Evolutionary conservation across 1,284 basidiomycete species (phyloP).

Genomic region (Sporisorium reilianum): DNA sequence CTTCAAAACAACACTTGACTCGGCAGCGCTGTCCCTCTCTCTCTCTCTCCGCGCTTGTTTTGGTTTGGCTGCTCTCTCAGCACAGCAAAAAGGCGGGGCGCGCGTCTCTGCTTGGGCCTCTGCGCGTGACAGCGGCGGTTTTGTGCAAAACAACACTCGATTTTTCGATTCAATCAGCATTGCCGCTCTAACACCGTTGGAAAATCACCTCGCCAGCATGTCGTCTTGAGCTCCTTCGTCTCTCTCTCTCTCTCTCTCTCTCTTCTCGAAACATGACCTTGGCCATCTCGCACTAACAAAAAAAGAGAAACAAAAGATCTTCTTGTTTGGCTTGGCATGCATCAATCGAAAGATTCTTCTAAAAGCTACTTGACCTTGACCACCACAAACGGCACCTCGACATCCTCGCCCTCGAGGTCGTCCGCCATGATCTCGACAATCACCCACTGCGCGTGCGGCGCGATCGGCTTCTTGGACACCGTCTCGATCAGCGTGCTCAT

Average conservation of each 20-base stretch:
- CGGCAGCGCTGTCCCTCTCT: too few relatives aligned
- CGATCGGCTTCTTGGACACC: conserved; percentile 75
- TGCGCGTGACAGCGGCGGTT: too few relatives aligned
- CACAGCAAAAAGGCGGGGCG: too few relatives aligned
- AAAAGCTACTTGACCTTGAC: conserved; percentile 57
- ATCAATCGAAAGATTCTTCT: not conserved
- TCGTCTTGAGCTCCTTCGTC: too few relatives aligned
- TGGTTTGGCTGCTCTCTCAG: too few relatives aligned
- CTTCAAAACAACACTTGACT: too few relatives aligned
- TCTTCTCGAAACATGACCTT: not conserved
- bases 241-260: not conserved
- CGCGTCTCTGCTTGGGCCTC: too few relatives aligned
- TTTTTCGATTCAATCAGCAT: too few relatives aligned
- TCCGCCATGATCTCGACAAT: conserved; percentile 94
- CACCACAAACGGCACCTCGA: conserved; percentile 69
- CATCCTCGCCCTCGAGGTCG: conserved; percentile 84
- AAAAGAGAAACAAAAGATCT: not conserved
- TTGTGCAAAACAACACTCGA: too few relatives aligned
- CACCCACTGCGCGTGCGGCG: conserved; percentile 76
- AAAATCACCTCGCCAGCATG: too few relatives aligned
- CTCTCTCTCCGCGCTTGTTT: too few relatives aligned
- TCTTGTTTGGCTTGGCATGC: not conserved
- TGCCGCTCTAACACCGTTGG: too few relatives aligned
- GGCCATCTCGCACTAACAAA: not conserved
- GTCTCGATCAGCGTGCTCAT: conserved; percentile 91